Percentiles rank a stretch among this genome's conserved stretches.
phyloP scores from a whole-genome alignment of 2,329 filamentous ascomycete genomes.

The Fusarium torulosum region DNA sequence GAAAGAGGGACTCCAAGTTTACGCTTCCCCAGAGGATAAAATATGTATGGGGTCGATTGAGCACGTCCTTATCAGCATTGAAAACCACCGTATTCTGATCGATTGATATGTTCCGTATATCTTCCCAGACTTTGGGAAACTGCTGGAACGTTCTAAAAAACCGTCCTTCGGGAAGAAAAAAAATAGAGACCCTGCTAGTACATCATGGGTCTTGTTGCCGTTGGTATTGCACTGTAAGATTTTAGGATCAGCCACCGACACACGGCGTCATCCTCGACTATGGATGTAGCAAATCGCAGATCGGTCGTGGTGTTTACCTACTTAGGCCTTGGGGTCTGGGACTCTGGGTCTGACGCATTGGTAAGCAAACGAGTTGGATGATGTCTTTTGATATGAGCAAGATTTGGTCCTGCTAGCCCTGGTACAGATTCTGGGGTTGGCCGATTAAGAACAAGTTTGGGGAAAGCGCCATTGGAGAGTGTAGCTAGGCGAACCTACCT shows the following conservation, averaged over 20 bases:
- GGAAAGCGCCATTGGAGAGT: conserved; percentile 15
- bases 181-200: conserved; percentile 12
- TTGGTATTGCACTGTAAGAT: conserved; percentile 25
- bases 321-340: conserved; percentile 6
- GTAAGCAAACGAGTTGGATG: conserved; percentile 34
- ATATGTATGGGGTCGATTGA: conserved; percentile 19
- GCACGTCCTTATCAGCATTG: conserved; percentile 7
- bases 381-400: conserved; percentile 21
- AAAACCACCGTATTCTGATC: not conserved
- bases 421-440: conserved; percentile 28
- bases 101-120: conserved; percentile 3
- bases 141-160: conserved; percentile 43
- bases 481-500: conserved; percentile 23
- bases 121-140: conserved; percentile 24
- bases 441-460: not conserved
- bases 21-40: conserved; percentile 7
- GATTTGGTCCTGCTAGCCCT: conserved; percentile 9
- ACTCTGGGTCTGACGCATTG: conserved; percentile 38
- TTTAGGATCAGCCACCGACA: conserved; percentile 40
- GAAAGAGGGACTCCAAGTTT: conserved; percentile 4
- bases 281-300: conserved; percentile 32
- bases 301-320: conserved; percentile 29
- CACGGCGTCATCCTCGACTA: not conserved
- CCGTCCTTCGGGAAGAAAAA: conserved; percentile 12
- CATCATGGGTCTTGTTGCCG: not conserved